These are phyloP conservation scores for Allium fistulosum DNA, from an alignment of 106 monocot genomes.

Conservation along the genomic window DNA sequence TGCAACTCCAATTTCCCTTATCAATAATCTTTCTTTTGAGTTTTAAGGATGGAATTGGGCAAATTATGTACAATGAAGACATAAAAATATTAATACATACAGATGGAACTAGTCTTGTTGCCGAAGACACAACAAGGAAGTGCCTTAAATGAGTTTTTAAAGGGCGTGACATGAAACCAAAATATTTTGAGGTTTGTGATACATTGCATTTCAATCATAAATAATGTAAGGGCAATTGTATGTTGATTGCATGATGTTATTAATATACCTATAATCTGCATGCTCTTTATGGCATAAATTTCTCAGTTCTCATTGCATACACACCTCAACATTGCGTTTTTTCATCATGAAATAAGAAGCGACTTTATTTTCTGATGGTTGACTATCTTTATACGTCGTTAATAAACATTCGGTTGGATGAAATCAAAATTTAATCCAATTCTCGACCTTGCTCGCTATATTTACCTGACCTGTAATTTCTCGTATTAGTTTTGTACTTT, in stretches of 20 bases:
- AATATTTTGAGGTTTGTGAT: conserved; percentile 18
- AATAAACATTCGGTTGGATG: too few relatives aligned
- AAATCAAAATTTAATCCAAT: too few relatives aligned
- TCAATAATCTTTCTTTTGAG: not conserved
- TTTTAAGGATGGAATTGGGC: conserved; percentile 37
- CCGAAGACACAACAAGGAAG: conserved; percentile 52
- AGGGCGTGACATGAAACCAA: conserved; percentile 19
- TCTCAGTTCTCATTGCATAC: too few relatives aligned
- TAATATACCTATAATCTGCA: too few relatives aligned
- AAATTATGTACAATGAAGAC: conserved; percentile 21
- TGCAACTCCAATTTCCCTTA: not conserved
- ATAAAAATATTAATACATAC: conserved; percentile 47
- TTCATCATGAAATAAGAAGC: not conserved
- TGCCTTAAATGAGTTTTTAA: conserved; percentile 42
- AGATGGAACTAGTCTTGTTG: conserved; percentile 78
- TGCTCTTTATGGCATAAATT: too few relatives aligned
- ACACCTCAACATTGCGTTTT: too few relatives aligned
- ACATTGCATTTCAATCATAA: not conserved
- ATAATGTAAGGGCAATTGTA: too few relatives aligned
- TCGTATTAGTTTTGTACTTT: too few relatives aligned
- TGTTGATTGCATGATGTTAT: too few relatives aligned
- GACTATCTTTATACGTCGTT: not conserved
- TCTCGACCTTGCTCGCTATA: too few relatives aligned
- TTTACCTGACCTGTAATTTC: too few relatives aligned
- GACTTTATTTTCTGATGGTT: not conserved